Percentiles rank a stretch among this genome's conserved stretches.
phyloP scores from a whole-genome alignment of 208 protist genomes.

The Acanthamoeba rhysodes region DNA sequence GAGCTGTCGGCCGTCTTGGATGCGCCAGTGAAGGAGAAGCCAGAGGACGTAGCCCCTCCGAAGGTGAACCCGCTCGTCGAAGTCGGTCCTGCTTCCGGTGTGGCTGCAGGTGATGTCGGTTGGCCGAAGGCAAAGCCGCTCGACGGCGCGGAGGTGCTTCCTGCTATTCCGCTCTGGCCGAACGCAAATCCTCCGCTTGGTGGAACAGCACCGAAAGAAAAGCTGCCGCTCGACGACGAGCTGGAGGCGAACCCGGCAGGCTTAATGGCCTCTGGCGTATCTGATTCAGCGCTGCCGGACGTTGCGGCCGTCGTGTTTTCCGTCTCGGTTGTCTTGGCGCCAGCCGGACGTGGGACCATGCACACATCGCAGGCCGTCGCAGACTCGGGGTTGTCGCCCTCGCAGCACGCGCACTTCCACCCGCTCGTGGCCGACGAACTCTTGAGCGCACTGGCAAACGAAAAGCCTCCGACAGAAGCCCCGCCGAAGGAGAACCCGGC shows the following conservation, averaged over 20 bases:
- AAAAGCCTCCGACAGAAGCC: too few species aligned
- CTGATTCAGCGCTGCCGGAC: not conserved
- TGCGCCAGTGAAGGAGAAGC: not conserved
- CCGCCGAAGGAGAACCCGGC: not conserved
- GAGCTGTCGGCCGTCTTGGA: not conserved
- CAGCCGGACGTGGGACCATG: slow-evolving; percentile 3
- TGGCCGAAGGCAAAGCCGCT: not conserved
- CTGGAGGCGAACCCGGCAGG: not conserved
- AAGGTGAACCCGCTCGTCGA: not conserved
- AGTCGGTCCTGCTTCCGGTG: too few species aligned
- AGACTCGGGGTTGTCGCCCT: not conserved
- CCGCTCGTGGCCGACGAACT: not conserved
- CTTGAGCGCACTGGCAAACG: not conserved
- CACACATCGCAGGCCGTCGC: not conserved
- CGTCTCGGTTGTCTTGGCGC: not conserved
- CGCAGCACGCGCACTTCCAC: slow-evolving; percentile 35
- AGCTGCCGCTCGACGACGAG: not conserved
- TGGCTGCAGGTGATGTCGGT: not conserved
- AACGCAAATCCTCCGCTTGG: not conserved
- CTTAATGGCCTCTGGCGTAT: not conserved
- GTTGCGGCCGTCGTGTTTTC: not conserved
- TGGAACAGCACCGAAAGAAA: not conserved
- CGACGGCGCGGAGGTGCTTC: not conserved
- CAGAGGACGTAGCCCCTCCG: not conserved
- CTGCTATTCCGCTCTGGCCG: not conserved